Evolutionary conservation across 2,329 filamentous ascomycete genomes (phyloP), one percentile per base, ranked within the genome.

Genomic region (Xylaria hypoxylon): DNA sequence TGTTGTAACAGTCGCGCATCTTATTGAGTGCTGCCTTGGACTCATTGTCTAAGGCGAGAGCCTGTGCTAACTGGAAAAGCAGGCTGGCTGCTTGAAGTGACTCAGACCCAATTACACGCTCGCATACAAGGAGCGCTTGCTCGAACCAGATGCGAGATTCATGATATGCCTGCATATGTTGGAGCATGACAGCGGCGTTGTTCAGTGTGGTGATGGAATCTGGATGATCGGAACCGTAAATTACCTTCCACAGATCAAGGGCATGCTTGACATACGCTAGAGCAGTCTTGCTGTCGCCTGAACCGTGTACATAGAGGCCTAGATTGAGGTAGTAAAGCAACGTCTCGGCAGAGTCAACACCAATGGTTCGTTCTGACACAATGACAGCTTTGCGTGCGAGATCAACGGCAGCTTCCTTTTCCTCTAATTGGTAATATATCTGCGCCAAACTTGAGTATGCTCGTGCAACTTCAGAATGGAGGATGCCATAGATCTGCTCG

Each of bases 181-280:
- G 96, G 65, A 99, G 89, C 96, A 99, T 99, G 67, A 99, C 96
- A 7, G 96, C 96, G 22, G 93, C 95, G 76, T 99, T 99, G 87
- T 98, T 99, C 81, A 98, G 91, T 17, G 96, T 98, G 8, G 96
- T 99, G 80, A 99, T 97, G 8, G 94, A 97, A 81, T 99, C 96
- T 2, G 96, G 96, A 80, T 99, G 96, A 74, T 93, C 92, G 33
- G 91, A 84, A 35, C 96, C 96, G 77, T 97, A 99, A 74, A 98
- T 95, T 74, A 98, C 88, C 84, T 97, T 97, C 95, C 95, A 98
- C 69, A 99, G 85, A 77, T 96, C 90, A 72, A 99, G 87, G 6
- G 96, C 96, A 78, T 99, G 96, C 78, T 92, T 93, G 71, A 96
- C 91, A 78, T 97, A 97, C 13, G 88, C 86, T 62, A 99, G 84